Conservation (phyloP, 306 rosid genomes). For the Vigna angularis region DNA sequence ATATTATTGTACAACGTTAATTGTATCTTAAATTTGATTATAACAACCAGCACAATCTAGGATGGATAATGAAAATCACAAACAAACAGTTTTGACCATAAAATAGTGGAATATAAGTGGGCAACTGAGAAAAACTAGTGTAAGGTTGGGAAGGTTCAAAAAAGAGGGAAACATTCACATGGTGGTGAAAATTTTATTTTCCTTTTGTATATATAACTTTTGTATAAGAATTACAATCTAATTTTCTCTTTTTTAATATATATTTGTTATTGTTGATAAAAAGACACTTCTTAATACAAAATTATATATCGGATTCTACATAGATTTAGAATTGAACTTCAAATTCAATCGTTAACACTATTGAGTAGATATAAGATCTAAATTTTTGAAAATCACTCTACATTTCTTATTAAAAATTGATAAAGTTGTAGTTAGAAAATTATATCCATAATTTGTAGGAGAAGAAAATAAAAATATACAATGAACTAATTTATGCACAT, state of each 20-base stretch:
- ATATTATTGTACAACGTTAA: background rate
- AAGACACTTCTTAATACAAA: background rate
- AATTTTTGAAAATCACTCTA: background rate
- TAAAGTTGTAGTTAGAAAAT: background rate
- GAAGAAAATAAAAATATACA: background rate
- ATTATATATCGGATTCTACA: background rate
- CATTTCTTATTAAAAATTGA: background rate
- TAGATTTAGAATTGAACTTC: background rate
- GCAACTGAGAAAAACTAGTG: too few species aligned
- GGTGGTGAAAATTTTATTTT: too few species aligned
- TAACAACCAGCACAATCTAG: background rate
- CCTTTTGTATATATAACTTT: too few species aligned
- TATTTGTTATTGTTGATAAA: too few species aligned
- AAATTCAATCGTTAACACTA: background rate
- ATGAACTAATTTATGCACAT: background rate
- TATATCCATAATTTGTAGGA: background rate
- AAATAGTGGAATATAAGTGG: too few species aligned
- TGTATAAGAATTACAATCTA: too few species aligned
- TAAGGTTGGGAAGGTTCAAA: too few species aligned
- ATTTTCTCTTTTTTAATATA: too few species aligned
- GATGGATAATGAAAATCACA: too few species aligned
- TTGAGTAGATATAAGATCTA: background rate
- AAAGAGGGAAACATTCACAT: too few species aligned
- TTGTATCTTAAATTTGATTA: background rate
- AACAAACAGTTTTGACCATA: too few species aligned